Evolutionary conservation across 495 filamentous ascomycete species (phyloP).

Genomic region (Geoglossum glabrum): DNA sequence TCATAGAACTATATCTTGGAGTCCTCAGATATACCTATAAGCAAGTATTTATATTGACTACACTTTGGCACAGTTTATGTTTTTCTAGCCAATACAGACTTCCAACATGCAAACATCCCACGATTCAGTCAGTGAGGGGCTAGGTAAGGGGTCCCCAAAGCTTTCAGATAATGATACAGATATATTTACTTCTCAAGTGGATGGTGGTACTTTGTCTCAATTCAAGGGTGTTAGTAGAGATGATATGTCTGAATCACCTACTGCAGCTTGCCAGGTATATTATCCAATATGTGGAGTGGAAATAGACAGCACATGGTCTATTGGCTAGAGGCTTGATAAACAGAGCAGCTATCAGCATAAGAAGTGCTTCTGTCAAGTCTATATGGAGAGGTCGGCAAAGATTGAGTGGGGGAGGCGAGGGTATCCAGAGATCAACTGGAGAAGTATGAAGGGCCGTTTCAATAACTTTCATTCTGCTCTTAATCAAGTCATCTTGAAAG

Average conservation of each 20-base stretch:
- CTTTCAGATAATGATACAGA: not conserved
- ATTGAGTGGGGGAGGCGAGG: not conserved
- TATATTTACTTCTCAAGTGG: not conserved
- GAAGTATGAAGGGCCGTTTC: not conserved
- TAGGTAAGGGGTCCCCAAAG: not conserved
- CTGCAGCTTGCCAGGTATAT: too few relatives aligned
- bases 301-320: not conserved
- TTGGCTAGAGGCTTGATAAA: not conserved
- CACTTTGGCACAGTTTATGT: not conserved
- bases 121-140: not conserved
- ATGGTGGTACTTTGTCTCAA: not conserved
- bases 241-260: not conserved
- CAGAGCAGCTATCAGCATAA: not conserved
- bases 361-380: not conserved
- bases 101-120: not conserved
- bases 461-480: not conserved
- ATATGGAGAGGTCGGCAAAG: not conserved
- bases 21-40: not conserved
- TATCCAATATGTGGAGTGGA: not conserved
- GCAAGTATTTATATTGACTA: not conserved
- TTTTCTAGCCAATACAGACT: not conserved
- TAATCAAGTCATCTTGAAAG: not conserved
- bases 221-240: not conserved
- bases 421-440: not conserved
- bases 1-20: not conserved